Evolutionary conservation across 1,284 basidiomycete genomes (phyloP).

Genomic region (Trametes sp.): DNA sequence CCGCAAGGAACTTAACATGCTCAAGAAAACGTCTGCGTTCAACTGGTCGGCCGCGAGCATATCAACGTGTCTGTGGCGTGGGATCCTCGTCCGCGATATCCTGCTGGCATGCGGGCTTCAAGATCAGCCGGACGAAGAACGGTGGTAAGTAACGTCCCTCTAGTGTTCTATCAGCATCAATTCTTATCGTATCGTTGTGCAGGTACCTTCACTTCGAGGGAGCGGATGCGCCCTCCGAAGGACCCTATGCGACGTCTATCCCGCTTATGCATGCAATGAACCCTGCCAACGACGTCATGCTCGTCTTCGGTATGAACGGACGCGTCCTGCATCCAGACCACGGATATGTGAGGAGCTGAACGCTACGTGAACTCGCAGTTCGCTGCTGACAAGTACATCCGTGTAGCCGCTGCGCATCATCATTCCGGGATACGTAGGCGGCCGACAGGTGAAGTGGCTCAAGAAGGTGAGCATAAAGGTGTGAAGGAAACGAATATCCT

Average conservation of each 20-base stretch:
- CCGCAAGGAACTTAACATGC: conserved; percentile 34
- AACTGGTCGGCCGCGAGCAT: conserved; percentile 32
- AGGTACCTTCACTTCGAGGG: conserved; percentile 32
- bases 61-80: conserved; percentile 33
- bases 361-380: neutral
- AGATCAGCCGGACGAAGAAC: conserved; percentile 29
- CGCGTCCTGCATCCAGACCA: conserved; percentile 37
- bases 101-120: conserved; percentile 32
- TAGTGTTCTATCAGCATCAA: neutral
- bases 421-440: conserved; percentile 37
- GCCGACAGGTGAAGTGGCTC: conserved; percentile 38
- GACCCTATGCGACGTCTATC: conserved; percentile 36
- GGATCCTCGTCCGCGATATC: conserved; percentile 32
- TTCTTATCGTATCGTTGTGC: neutral
- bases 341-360: conserved; percentile 34
- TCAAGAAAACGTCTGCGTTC: conserved; percentile 32
- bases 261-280: conserved; percentile 35
- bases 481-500: neutral
- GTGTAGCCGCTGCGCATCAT: conserved; percentile 34
- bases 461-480: conserved; percentile 27
- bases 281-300: conserved; percentile 35
- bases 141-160: conserved; percentile 21
- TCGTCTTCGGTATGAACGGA: conserved; percentile 36
- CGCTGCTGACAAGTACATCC: neutral
- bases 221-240: conserved; percentile 33